These are phyloP conservation scores for Suillus subalutaceus DNA, from an alignment of 768 basidiomycete species.

Conservation along the genomic window DNA sequence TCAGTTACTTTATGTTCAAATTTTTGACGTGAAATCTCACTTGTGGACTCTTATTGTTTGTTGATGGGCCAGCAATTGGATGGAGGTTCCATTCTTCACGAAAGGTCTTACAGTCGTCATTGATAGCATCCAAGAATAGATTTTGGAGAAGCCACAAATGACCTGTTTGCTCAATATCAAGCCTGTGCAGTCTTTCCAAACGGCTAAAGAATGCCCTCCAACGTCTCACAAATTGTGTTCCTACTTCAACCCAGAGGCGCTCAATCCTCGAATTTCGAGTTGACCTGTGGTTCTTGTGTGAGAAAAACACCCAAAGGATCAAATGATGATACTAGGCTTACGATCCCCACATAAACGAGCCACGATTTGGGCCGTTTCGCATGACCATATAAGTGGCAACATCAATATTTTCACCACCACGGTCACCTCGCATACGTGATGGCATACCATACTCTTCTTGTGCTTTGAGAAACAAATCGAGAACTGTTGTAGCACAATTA, in stretches of 20 bases:
- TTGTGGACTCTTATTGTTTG: conserved; percentile 26
- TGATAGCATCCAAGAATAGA: conserved; percentile 42
- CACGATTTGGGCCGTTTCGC: conserved; percentile 21
- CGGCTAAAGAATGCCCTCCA: conserved; percentile 47
- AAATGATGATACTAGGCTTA: conserved; percentile 7
- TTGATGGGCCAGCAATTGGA: conserved; percentile 30
- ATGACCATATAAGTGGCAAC: conserved; percentile 33
- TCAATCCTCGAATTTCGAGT: conserved; percentile 49
- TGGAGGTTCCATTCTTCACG: conserved; percentile 43
- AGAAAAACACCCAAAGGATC: background rate
- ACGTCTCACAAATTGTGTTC: conserved; percentile 37
- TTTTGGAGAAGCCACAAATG: conserved; percentile 49
- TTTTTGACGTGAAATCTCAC: no score
- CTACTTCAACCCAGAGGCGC: conserved; percentile 47
- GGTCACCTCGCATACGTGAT: conserved; percentile 29
- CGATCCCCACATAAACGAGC: conserved; percentile 33
- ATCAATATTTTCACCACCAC: conserved; percentile 32
- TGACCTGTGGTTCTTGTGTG: conserved; percentile 25
- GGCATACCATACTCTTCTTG: conserved; percentile 20
- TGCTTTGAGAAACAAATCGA: conserved; percentile 25
- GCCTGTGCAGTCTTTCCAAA: conserved; percentile 37
- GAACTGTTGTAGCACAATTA: conserved; percentile 29
- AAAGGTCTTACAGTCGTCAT: conserved; percentile 39
- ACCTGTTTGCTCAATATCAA: conserved; percentile 30
- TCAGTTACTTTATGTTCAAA: no score